Evolutionary conservation across 2,329 filamentous ascomycete genomes (phyloP).

Genomic region (Claviceps fusiformis): DNA sequence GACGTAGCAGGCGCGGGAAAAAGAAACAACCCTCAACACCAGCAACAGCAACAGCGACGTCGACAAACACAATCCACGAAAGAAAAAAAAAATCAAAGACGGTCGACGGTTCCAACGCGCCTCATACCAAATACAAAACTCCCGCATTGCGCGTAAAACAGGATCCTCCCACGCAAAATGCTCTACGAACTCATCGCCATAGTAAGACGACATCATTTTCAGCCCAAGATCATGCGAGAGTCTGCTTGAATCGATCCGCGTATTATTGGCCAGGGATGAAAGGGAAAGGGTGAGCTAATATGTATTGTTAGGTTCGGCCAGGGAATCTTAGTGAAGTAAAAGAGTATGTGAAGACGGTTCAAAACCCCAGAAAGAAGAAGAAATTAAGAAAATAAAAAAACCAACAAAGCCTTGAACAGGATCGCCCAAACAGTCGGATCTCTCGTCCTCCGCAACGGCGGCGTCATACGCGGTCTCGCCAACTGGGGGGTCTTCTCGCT

Average conservation of each 20-base stretch:
- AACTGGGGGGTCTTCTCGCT: conserved; percentile 95
- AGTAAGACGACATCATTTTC: conserved; percentile 38
- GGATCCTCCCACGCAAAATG: conserved; percentile 43
- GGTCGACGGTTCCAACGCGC: neutral
- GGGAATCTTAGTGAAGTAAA: conserved; percentile 84
- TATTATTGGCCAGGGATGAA: neutral
- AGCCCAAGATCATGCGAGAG: no score
- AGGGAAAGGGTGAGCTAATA: conserved; percentile 5
- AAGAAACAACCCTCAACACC: no score
- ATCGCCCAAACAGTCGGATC: conserved; percentile 78
- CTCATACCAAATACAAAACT: neutral
- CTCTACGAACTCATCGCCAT: conserved; percentile 96
- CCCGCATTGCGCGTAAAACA: neutral
- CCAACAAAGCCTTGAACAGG: conserved; percentile 33
- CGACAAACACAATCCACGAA: neutral
- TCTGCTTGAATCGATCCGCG: no score
- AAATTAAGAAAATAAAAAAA: neutral
- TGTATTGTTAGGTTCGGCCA: conserved; percentile 63
- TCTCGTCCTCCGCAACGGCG: conserved; percentile 67
- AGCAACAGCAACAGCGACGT: no score
- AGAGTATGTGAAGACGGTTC: conserved; percentile 50
- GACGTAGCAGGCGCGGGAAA: no score
- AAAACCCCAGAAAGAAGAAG: neutral
- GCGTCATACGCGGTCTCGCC: conserved; percentile 79
- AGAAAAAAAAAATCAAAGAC: neutral